A percentile compares a stretch with the other conserved stretches of the same genome.
Conservation (phyloP, 2,329 filamentous ascomycete genomes). For the Ceratocystis cacaofunesta region DNA sequence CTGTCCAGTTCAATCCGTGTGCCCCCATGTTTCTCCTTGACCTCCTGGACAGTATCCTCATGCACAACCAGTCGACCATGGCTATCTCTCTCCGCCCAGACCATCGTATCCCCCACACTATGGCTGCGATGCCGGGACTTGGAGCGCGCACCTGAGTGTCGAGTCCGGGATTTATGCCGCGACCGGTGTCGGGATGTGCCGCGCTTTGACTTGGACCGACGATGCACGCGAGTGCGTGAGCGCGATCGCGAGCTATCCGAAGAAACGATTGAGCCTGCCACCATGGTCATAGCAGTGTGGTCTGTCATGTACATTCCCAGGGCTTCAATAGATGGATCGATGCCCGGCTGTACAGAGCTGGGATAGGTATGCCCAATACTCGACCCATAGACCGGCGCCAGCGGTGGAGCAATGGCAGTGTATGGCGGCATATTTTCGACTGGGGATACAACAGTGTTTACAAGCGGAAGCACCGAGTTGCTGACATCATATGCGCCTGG, state of each 20-base stretch:
- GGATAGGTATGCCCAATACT: neutral
- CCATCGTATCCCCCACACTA: neutral
- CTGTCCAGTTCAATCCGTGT: conserved; percentile 72
- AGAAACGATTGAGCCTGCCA: neutral
- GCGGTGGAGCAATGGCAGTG: neutral
- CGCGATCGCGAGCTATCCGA: conserved; percentile 11
- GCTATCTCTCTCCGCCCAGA: conserved; percentile 4
- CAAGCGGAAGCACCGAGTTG: conserved; percentile 20
- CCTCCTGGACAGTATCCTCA: conserved; percentile 42
- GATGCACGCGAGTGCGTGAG: neutral
- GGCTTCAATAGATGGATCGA: neutral
- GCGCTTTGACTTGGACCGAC: conserved; percentile 8
- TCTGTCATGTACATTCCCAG: neutral
- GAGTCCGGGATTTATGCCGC: conserved; percentile 5
- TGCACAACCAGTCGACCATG: conserved; percentile 51
- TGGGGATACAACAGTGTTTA: conserved; percentile 24
- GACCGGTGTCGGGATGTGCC: conserved; percentile 8
- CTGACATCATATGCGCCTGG: conserved; percentile 14
- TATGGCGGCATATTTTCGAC: neutral
- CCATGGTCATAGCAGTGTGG: neutral
- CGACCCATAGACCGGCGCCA: neutral
- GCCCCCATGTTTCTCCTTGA: conserved; percentile 39
- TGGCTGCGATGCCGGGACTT: conserved; percentile 1
- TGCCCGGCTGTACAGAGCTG: neutral
- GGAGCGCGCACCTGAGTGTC: neutral